Evolutionary conservation across 371 early-diverging fungal species (phyloP).

Genomic region (Dentiscutata heterogama): DNA sequence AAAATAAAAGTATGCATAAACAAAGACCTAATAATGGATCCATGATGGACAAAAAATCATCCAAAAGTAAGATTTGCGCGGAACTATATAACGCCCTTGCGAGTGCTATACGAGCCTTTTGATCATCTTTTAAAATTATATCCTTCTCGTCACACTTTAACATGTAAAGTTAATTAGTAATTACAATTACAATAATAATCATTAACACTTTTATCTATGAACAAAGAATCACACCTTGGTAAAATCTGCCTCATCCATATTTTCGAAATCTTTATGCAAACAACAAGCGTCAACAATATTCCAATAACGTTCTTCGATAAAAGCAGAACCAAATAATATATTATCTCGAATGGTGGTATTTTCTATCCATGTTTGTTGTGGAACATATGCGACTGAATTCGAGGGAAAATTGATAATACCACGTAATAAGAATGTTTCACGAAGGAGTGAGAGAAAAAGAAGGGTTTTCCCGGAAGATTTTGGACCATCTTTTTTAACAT

Average conservation of each 20-base stretch:
- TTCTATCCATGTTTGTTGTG: conserved; percentile 86
- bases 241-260: conserved; percentile 81
- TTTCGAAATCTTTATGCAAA: conserved; percentile 78
- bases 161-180: conserved; percentile 19
- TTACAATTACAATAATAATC: conserved; percentile 7
- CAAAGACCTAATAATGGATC: conserved; percentile 74
- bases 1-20: conserved; percentile 48
- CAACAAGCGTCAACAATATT: conserved; percentile 75
- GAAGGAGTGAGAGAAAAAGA: conserved; percentile 38
- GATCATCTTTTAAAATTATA: conserved; percentile 71
- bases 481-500: conserved; percentile 22
- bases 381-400: conserved; percentile 68
- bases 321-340: conserved; percentile 82
- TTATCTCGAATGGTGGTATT: conserved; percentile 84
- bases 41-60: conserved; percentile 73
- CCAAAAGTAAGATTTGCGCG: conserved; percentile 73
- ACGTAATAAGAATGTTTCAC: conserved; percentile 22
- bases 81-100: conserved; percentile 80
- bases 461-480: conserved; percentile 39
- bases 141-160: conserved; percentile 59
- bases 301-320: conserved; percentile 71
- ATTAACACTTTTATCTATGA: conserved; percentile 48
- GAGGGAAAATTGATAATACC: conserved; percentile 39
- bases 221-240: conserved; percentile 79
- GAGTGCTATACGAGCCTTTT: conserved; percentile 75